A percentile compares a stretch with the other conserved stretches of the same genome.
Conservation (phyloP, 2,329 filamentous ascomycete species). For the Sclerotinia spermophila region DNA sequence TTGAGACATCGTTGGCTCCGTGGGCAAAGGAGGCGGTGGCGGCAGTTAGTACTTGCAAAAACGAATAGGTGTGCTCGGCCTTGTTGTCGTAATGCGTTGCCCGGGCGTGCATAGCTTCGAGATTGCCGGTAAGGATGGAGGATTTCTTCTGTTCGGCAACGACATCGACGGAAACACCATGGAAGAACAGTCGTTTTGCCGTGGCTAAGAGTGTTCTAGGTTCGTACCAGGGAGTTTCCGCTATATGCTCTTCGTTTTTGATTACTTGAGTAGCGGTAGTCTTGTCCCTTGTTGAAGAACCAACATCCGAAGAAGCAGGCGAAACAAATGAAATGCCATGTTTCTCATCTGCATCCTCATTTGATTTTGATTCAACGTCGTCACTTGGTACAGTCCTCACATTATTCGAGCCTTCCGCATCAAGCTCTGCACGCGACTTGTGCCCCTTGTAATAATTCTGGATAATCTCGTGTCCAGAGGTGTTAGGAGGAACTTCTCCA, state of each 20-base stretch:
- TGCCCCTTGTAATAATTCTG: conserved; percentile 7
- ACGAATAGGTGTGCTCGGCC: conserved; percentile 59
- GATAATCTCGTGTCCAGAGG: neutral
- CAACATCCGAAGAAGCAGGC: neutral
- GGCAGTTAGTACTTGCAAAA: conserved; percentile 51
- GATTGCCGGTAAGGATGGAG: conserved; percentile 62
- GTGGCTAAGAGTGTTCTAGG: neutral
- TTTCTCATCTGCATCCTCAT: neutral
- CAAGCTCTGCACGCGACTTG: conserved; percentile 21
- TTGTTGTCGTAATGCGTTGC: conserved; percentile 66
- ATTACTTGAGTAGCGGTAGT: neutral
- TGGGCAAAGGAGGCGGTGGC: conserved; percentile 53
- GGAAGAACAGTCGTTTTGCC: neutral
- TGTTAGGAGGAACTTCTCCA: neutral
- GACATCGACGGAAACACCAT: conserved; percentile 1
- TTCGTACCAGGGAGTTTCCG: neutral
- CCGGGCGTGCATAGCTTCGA: conserved; percentile 62
- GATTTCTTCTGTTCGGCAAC: conserved; percentile 34
- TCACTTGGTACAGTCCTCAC: neutral
- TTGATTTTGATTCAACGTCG: neutral
- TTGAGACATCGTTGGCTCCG: conserved; percentile 74
- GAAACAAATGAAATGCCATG: neutral
- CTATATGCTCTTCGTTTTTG: neutral
- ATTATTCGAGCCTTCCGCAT: conserved; percentile 47
- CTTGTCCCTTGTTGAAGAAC: neutral